Base-by-base conservation (phyloP, 164 flowering plant species). In the Platanus orientalis region DNA sequence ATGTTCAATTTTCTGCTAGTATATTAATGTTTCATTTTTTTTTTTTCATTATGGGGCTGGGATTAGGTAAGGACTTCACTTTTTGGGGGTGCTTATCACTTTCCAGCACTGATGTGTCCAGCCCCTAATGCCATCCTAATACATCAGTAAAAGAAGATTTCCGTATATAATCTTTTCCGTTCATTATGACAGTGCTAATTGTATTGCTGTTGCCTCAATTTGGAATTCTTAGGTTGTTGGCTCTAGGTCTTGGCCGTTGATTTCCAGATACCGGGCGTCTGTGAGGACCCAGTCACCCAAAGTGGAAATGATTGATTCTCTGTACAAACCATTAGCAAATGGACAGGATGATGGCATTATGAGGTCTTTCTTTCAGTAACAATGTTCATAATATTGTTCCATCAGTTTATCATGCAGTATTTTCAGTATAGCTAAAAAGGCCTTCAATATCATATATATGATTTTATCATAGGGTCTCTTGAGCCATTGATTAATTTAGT, bases 311-410 rank as follows among this genome's bases (percentile, higher is more conserved):
- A 78, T 86, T 61, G 84, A 86, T 60, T 64, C 84, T 58, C 55
- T 86, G 26, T 81, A 63, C 68, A 79, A 82, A 72, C 85, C 81
- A 42, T 45, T 74, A 39, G 70, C 70, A 16, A 58, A 76, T 79
- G 87, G 87, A 14, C 58, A 72, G 9, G 97, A 91, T 80, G 85
- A 79, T 64, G 97, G 97, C 23, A 87, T 91, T n/a, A 89, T 89
- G 64, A 84, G 92, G 97, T 88, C 71, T 48, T 26, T 60, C 29
- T 53, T 49, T 45, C 24, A 24, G 28, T 27, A 58, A 51, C 21
- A 29, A 20, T 54, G 25, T 27, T n/a, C 20, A 55, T 63, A 44
- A 20, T 32, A 32, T 32, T 32, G 9, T 4, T 32, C 39, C 39
- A 32, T 4, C 39, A 32, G 9, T 4, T 32, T 32, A 32, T 36